Base-by-base conservation (phyloP, 441 rosid species). In the Adansonia gregorii region DNA sequence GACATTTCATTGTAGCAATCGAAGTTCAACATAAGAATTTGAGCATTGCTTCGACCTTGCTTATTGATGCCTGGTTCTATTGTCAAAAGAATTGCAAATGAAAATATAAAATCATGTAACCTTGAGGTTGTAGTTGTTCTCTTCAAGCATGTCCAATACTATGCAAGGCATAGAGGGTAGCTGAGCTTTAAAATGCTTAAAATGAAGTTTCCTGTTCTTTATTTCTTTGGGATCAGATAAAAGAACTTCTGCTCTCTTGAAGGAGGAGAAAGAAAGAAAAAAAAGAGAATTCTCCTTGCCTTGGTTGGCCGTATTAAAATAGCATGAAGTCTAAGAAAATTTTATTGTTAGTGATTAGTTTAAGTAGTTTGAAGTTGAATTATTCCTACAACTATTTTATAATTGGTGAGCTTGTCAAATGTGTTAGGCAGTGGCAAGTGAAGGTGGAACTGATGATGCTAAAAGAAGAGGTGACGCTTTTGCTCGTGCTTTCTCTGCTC, bases 401-500 rank as follows among this genome's bases (percentile, higher is more conserved):
- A 75, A 63, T 65, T 2, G 49, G 14, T 41, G 22, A 74, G 2
- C 27, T 51, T 79, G 78, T 79, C 75, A 76, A 82, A 81, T 77
- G 60, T 82, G 80, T 74, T 78, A 96, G 99, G 99, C 99, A 59
- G 99, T 93, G 78, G 99, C 98, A 82, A 96, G 98, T 85, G 99
- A 94, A 90, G 99, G 99, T 27, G 98, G 99, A 82, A 94, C 97
- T 4, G 99, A 93, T 69, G 98, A 96, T 86, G 98, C 98, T 19
- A 93, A 90, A 86, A 89, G 96, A 85, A 92, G 98, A 77, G 99
- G 99, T 24, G 98, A 96, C 80, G 99, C 99, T 81, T 96, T 96
- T 87, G 98, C 98, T 78, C 92, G 94, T 86, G 98, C 98, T 67
- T 96, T 96, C 86, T 94, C 98, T 81, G 99, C 99, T 81, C 99